Base-by-base conservation (phyloP, 2,329 filamentous ascomycete genomes). In the Fusarium sp. region DNA sequence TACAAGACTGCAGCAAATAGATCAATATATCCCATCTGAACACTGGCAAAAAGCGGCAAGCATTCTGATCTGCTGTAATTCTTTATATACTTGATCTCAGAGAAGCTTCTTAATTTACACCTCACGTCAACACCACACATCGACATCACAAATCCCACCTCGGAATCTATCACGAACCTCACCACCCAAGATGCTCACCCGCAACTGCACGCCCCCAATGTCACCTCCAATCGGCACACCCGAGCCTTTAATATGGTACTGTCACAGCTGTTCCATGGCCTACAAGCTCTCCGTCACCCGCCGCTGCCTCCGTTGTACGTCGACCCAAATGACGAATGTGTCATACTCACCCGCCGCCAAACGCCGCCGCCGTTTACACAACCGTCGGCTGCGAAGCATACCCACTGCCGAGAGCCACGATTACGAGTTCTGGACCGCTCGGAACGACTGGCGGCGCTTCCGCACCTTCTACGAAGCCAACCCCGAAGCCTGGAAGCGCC, bases 241-340 rank as follows among this genome's bases (percentile, higher is more conserved):
- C n/a, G 5, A 21, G 5, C 61, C 68, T 39, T 77, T 72, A 73
- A 42, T 46, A 27, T 78, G 77, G 76, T 42, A 49, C 23, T 78
- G 76, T 60, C 67, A 72, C 58, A 2, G 23, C 10, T 79, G 77
- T 67, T 14, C 36, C 11, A 44, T 13, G 3, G 25, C 29, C 1
- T 76, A 72, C 64, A 62, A 13, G 11, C 10, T 65, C n/a, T 35
- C 61, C n/a, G 44, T 65, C 10, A 58, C 57, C 4, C 48, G 57
- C 7, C 61, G 61, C 9, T 64, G 61, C n/a, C 38, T 65, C 9
- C 7, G 7, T 3, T 64, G 61, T 15, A 33, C 6, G 8, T 31
- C 9, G 9, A 50, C 53, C 27, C 14, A 21, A 15, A 7, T 8
- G 8, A 11, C 9, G 3, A 42, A 57, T 13, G 6, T 4, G 10